phyloP scores from a whole-genome alignment of 2,329 filamentous ascomycete genomes.

The Sporothrix phasma region DNA sequence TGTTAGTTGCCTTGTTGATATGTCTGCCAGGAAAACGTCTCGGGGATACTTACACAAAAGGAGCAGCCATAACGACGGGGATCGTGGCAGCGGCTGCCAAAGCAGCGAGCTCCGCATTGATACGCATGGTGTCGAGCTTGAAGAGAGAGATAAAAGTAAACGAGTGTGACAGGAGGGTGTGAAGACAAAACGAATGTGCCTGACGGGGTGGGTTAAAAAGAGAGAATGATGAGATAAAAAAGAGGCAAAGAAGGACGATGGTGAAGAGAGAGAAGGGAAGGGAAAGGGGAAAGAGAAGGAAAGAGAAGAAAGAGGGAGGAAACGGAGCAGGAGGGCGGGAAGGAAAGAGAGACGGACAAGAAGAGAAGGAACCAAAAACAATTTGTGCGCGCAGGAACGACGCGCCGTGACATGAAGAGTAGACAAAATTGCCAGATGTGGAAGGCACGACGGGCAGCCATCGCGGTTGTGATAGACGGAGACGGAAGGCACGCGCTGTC shows the following conservation, averaged over 20 bases:
- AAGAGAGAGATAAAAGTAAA: neutral
- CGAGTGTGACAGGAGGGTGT: neutral
- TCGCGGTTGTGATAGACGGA: neutral
- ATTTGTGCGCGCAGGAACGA: neutral
- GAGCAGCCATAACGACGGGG: neutral
- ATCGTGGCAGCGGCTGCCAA: neutral
- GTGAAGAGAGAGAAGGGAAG: neutral
- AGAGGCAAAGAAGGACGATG: no score
- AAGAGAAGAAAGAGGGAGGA: neutral
- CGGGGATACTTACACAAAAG: neutral
- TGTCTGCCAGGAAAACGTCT: neutral
- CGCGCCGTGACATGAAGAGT: neutral
- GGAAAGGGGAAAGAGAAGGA: neutral
- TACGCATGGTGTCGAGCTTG: conserved; percentile 1
- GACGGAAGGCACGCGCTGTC: conserved; percentile 1
- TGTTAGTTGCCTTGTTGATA: neutral
- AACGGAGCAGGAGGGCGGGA: neutral
- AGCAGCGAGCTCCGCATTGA: neutral
- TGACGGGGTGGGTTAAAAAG: neutral
- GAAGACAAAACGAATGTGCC: neutral
- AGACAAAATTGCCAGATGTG: neutral
- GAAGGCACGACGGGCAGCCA: neutral
- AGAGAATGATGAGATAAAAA: neutral
- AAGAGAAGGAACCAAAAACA: neutral
- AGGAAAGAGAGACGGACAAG: neutral